A percentile compares a stretch with the other conserved stretches of the same genome.
These are phyloP conservation scores for Hericium alpestre DNA, from an alignment of 768 basidiomycete species.

Conservation along the genomic window DNA sequence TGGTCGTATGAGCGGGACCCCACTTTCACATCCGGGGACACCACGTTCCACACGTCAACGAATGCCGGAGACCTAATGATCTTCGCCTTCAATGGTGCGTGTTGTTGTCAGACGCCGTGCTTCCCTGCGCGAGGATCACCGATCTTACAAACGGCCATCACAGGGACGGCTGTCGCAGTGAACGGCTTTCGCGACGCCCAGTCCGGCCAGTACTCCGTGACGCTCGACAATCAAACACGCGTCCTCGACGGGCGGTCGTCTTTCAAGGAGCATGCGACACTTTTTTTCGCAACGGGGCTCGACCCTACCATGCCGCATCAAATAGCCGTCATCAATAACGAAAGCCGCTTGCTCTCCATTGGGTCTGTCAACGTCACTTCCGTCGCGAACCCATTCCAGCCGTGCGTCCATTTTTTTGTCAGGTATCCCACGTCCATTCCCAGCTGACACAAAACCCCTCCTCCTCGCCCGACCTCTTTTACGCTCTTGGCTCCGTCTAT, in stretches of 20 bases:
- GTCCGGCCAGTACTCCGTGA: conserved; percentile 50
- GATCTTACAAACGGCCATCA: neutral
- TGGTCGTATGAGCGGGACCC: conserved; percentile 33
- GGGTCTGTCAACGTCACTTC: conserved; percentile 43
- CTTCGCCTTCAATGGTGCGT: conserved; percentile 38
- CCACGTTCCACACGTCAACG: conserved; percentile 21
- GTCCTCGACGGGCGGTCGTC: conserved; percentile 41
- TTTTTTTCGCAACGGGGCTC: conserved; percentile 57
- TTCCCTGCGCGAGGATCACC: no score
- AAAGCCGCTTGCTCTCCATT: conserved; percentile 34
- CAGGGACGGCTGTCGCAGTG: conserved; percentile 50
- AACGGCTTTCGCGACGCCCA: conserved; percentile 48
- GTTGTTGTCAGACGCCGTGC: neutral
- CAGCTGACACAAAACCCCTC: neutral
- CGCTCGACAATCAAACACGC: conserved; percentile 39
- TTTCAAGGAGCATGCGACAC: conserved; percentile 39
- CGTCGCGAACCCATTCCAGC: conserved; percentile 9
- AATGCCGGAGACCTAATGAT: conserved; percentile 36
- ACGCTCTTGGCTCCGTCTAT: no score
- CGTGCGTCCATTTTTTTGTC: neutral
- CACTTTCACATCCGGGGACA: conserved; percentile 13
- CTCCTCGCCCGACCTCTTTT: neutral
- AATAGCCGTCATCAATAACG: conserved; percentile 41
- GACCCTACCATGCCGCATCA: conserved; percentile 38
- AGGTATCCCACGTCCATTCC: neutral